These are phyloP conservation scores for Syncephalastrum monosporum DNA, from an alignment of 371 early-diverging fungal genomes.

Conservation along the genomic window DNA sequence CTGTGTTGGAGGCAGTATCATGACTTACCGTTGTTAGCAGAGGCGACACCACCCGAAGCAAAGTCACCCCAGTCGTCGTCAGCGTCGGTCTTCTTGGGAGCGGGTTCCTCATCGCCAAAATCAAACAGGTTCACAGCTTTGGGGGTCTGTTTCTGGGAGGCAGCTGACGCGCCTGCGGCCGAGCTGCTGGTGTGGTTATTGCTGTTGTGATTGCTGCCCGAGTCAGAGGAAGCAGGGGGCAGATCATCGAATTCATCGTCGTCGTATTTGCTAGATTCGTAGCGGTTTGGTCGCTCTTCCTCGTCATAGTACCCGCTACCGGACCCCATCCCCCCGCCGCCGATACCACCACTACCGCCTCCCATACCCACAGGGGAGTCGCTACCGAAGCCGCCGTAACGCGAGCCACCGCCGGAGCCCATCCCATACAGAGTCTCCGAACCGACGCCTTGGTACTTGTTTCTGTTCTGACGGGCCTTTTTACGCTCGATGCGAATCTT, in stretches of 20 bases:
- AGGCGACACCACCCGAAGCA: slow-evolving; percentile 36
- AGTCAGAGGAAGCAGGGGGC: slow-evolving; percentile 7
- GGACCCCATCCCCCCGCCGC: slow-evolving; percentile 18
- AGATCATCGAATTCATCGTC: slow-evolving; percentile 23
- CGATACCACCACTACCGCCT: slow-evolving; percentile 24
- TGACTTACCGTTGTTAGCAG: slow-evolving; percentile 20
- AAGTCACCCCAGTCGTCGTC: slow-evolving; percentile 62
- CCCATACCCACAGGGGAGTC: slow-evolving; percentile 27
- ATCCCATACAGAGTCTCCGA: slow-evolving; percentile 50
- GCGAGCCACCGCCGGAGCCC: slow-evolving; percentile 27
- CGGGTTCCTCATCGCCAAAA: slow-evolving; percentile 49
- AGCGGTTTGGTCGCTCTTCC: slow-evolving; percentile 24
- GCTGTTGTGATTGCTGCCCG: slow-evolving; percentile 3
- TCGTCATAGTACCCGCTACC: slow-evolving; percentile 32
- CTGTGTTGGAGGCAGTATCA: neutral
- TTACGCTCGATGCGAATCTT: slow-evolving; percentile 81
- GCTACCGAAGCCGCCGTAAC: slow-evolving; percentile 49
- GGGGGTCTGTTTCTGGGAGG: slow-evolving; percentile 15
- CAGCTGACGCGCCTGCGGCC: slow-evolving; percentile 15
- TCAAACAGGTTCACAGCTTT: slow-evolving; percentile 60
- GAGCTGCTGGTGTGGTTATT: slow-evolving; percentile 4
- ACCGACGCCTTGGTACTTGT: slow-evolving; percentile 83
- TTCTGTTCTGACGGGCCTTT: slow-evolving; percentile 83
- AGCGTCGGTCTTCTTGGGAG: slow-evolving; percentile 17
- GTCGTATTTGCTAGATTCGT: slow-evolving; percentile 21